A percentile compares a stretch with the other conserved stretches of the same genome.
phyloP scores from a whole-genome alignment of 352 stramenopile genomes.

The Blastocystis sp. region DNA sequence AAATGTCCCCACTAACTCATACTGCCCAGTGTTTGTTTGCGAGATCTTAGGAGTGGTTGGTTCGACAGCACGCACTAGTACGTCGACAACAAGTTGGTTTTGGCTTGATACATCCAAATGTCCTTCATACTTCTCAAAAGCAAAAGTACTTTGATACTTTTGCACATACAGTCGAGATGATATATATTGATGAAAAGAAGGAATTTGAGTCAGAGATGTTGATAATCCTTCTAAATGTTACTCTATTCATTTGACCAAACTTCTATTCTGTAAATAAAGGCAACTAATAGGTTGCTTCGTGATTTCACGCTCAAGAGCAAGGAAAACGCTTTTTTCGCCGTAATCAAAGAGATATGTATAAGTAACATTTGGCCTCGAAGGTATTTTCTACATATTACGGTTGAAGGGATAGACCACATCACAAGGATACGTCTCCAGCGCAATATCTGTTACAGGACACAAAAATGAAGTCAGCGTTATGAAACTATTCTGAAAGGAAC shows the following conservation, averaged over 20 bases:
- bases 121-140: background rate
- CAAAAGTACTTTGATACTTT: background rate
- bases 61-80: background rate
- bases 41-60: background rate
- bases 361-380: background rate
- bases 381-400: background rate
- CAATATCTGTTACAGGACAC: slow-evolving; percentile 12
- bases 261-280: background rate
- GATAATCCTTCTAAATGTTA: background rate
- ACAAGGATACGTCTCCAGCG: background rate
- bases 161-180: background rate
- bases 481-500: background rate
- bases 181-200: slow-evolving; percentile 3
- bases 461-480: background rate
- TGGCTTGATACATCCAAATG: background rate
- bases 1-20: background rate
- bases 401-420: background rate
- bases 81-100: slow-evolving; percentile 21
- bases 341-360: slow-evolving; percentile 18
- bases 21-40: slow-evolving; percentile 7
- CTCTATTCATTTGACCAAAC: background rate
- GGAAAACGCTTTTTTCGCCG: background rate
- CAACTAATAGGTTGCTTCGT: background rate
- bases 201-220: background rate
- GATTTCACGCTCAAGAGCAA: slow-evolving; percentile 1